A percentile compares a stretch with the other conserved stretches of the same genome.
These are phyloP conservation scores for Syzygium grande DNA, from an alignment of 345 rosid genomes.

Conservation along the genomic window DNA sequence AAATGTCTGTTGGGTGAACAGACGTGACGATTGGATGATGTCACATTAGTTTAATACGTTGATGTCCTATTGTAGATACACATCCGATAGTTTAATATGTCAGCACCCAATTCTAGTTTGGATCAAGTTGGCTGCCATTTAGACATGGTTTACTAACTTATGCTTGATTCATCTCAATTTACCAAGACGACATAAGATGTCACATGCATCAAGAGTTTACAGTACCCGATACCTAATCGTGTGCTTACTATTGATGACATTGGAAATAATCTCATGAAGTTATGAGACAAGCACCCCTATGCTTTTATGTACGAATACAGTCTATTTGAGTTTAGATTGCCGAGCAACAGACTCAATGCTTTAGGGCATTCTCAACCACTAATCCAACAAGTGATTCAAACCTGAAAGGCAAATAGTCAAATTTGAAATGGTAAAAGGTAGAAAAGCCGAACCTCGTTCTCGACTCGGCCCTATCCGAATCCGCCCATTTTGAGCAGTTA, in stretches of 20 bases:
- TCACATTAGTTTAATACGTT: not conserved
- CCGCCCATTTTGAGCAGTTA: not conserved
- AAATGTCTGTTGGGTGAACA: fast-evolving
- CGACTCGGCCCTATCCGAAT: not conserved
- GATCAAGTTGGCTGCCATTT: not conserved
- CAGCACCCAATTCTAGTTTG: not conserved
- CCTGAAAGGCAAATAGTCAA: not conserved
- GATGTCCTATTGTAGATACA: not conserved
- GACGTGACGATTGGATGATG: fast-evolving
- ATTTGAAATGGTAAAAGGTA: not conserved
- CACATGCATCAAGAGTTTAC: not conserved
- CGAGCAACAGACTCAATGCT: not conserved
- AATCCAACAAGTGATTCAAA: not conserved
- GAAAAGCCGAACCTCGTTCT: not conserved
- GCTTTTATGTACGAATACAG: not conserved
- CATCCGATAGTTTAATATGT: not conserved
- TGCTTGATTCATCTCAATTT: not conserved
- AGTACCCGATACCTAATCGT: not conserved
- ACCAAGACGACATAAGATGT: not conserved
- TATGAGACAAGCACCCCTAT: not conserved
- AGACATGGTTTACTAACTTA: not conserved
- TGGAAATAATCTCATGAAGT: not conserved
- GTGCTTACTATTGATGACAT: not conserved
- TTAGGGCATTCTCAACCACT: not conserved
- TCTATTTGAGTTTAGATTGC: not conserved